These are phyloP conservation scores for Suhomyces canberraensis DNA, from an alignment of 805 yeast genomes.

Conservation along the genomic window DNA sequence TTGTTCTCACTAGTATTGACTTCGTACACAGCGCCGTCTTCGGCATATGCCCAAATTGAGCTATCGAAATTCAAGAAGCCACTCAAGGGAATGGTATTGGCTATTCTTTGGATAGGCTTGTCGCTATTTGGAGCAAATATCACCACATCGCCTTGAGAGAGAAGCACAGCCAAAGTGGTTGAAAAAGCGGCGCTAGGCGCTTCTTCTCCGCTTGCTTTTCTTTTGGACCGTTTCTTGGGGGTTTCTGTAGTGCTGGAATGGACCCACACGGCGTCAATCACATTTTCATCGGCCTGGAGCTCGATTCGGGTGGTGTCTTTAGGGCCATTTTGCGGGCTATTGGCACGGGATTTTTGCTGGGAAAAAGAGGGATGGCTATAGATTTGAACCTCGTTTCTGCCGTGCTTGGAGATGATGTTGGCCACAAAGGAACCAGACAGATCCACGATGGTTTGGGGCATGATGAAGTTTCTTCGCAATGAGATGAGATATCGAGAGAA, in stretches of 20 bases:
- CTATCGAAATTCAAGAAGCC: conserved; percentile 12
- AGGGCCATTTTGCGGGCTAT: conserved; percentile 11
- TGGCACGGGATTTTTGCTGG: conserved; percentile 18
- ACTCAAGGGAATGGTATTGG: conserved; percentile 16
- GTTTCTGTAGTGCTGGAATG: conserved; percentile 8
- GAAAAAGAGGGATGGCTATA: too few relatives aligned
- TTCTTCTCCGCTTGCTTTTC: conserved; percentile 6
- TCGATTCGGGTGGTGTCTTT: conserved; percentile 31
- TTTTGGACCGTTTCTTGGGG: conserved; percentile 21
- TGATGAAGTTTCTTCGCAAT: too few relatives aligned
- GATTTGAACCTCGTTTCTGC: conserved; percentile 46
- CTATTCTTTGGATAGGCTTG: conserved; percentile 35
- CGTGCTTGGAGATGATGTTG: conserved; percentile 39
- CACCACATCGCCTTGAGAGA: conserved; percentile 37
- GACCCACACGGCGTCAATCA: conserved; percentile 37
- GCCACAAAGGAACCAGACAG: conserved; percentile 32
- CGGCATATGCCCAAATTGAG: conserved; percentile 23
- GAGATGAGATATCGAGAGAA: too few relatives aligned
- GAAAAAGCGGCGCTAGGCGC: neutral
- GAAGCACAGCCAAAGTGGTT: conserved; percentile 28
- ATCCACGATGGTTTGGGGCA: conserved; percentile 20
- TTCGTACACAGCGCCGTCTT: conserved; percentile 13
- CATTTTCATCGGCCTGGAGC: conserved; percentile 37
- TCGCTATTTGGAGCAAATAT: conserved; percentile 44
- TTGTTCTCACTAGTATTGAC: conserved; percentile 27